These are phyloP conservation scores for Lactarius sanguifluus DNA, from an alignment of 768 basidiomycete species.

Conservation along the genomic window DNA sequence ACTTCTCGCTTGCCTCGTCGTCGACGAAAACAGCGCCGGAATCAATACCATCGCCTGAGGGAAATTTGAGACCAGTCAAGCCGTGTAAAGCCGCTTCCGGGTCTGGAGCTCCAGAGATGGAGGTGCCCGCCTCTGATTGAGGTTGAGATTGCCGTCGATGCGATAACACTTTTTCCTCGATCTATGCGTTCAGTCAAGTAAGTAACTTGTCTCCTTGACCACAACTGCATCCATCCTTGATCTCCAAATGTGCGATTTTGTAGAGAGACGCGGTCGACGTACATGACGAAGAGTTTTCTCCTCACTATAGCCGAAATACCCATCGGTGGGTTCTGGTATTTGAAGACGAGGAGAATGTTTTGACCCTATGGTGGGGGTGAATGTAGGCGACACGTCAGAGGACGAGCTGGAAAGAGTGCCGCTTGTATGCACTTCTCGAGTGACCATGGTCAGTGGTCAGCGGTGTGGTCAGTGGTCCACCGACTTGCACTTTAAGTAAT, in stretches of 20 bases:
- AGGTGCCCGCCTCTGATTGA: constrained; percentile 38
- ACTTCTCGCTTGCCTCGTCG: constrained; percentile 9
- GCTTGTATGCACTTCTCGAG: neutral
- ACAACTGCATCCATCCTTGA: neutral
- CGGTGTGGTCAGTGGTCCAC: neutral
- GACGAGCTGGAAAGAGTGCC: neutral
- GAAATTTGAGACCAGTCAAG: constrained; percentile 3
- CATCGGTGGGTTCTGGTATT: constrained; percentile 58
- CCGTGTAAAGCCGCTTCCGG: neutral
- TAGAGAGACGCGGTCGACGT: constrained; percentile 34
- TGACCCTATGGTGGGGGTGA: neutral
- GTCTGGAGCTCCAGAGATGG: constrained; percentile 24
- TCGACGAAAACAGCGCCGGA: constrained; percentile 1
- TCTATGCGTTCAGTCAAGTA: constrained; percentile 42
- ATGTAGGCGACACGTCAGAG: constrained; percentile 6
- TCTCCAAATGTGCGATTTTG: neutral
- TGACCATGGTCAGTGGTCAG: neutral
- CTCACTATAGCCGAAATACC: constrained; percentile 77
- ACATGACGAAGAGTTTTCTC: constrained; percentile 77
- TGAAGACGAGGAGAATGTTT: constrained; percentile 36
- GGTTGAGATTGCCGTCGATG: constrained; percentile 64
- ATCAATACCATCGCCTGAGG: constrained; percentile 10
- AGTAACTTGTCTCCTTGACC: constrained; percentile 1
- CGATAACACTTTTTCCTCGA: constrained; percentile 71
- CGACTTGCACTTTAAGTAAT: neutral